Percentiles rank a stretch among this genome's conserved stretches.
Evolutionary conservation across 805 yeast genomes (phyloP).

Genomic region (Soucietia sequanensis): DNA sequence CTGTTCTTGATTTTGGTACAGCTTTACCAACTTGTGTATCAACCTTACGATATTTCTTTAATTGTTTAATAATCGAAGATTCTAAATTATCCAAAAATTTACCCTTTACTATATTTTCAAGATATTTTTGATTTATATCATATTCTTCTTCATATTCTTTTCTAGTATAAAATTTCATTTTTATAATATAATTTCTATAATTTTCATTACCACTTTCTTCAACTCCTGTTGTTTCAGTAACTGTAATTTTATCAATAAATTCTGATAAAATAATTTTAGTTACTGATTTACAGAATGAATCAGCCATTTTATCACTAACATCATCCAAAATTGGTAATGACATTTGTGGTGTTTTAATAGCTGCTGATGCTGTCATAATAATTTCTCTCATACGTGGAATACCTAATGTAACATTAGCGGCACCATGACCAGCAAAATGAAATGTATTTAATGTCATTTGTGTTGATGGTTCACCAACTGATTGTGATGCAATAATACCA

Average conservation of each 20-base stretch:
- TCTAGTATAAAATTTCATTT: conserved; percentile 70
- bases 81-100: conserved; percentile 73
- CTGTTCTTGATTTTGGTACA: conserved; percentile 52
- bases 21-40: conserved; percentile 69
- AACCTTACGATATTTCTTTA: conserved; percentile 71
- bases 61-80: conserved; percentile 70
- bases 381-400: conserved; percentile 99
- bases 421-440: conserved; percentile 99
- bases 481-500: conserved; percentile 97
- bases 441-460: conserved; percentile 97
- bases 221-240: conserved; percentile 83
- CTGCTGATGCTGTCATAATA: conserved; percentile 96
- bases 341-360: conserved; percentile 99
- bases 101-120: conserved; percentile 65
- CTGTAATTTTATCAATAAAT: conserved; percentile 79
- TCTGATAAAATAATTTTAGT: conserved; percentile 84
- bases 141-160: conserved; percentile 83
- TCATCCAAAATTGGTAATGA: conserved; percentile 79
- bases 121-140: conserved; percentile 77
- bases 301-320: conserved; percentile 84
- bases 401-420: conserved; percentile 98
- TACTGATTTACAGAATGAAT: conserved; percentile 87
- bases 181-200: conserved; percentile 72
- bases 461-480: conserved; percentile 98
- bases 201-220: conserved; percentile 44